Base-by-base conservation (phyloP, 106 monocot species). In the Narthecium ossifragum region DNA sequence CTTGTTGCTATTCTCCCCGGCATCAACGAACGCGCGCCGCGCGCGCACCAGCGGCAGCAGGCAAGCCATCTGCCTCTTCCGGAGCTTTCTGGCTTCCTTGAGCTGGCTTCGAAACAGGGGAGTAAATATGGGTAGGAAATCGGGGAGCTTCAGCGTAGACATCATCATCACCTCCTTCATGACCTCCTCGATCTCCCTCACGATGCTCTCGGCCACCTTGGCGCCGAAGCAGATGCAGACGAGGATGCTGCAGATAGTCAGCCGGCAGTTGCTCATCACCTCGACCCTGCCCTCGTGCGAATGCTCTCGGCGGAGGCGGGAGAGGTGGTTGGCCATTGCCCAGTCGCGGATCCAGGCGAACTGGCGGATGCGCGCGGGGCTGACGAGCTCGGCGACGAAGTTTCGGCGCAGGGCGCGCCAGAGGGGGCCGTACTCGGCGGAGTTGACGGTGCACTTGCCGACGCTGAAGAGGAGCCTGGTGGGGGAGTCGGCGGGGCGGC, bases 401-500 rank as follows among this genome's bases (percentile, higher is more conserved):
- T 92, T 92, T 14, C 92, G 74, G 26, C 92, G 73, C 26, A 92
- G 74, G 31, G 80, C 22, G 34, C 92, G 92, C 92, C 92, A 92
- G 31, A 87, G 75, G 0, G 83, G 92, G 38, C 92, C 92, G 69
- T 92, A 92, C 32, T 31, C 60, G 34, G 92, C 86, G 22, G 92
- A 92, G 78, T 92, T 92, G 78, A 92, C 54, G 57, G 84, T 72
- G 66, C 80, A 78, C 69, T 92, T 87, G 51, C 75, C 80, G 57
- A 60, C 61, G 64, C 83, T 84, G 78, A 92, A 92, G 30, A 92
- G 58, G 62, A 86, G 80, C 37, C 86, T 62, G 26, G 73, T 92
- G n/a, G 92, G 92, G 59, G 87, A 87, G 70, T 92, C 92, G 6
- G 74, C 62, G 1, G 92, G 92, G n/a, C 92, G 83, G 75, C 65